phyloP scores from a whole-genome alignment of 2,329 filamentous ascomycete species.

The Penicillium brasilianum region DNA sequence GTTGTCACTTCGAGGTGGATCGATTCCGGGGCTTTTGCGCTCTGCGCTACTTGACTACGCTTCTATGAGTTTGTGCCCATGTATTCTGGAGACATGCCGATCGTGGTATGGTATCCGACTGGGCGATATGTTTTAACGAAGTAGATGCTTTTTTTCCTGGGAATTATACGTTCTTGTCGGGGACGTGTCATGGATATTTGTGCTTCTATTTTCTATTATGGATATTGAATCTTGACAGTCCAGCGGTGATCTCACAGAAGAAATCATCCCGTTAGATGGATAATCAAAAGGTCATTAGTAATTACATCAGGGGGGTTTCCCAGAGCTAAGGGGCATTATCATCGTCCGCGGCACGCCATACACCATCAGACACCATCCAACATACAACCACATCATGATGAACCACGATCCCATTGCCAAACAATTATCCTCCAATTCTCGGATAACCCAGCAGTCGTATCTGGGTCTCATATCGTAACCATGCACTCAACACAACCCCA shows the following conservation, averaged over 20 bases:
- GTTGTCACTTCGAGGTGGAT: neutral
- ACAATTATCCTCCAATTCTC: neutral
- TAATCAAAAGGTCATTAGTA: slow-evolving; percentile 29
- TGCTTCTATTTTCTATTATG: slow-evolving; percentile 25
- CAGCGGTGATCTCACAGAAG: neutral
- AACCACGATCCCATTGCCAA: neutral
- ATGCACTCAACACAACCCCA: neutral
- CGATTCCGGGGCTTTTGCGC: neutral
- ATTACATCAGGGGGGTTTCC: slow-evolving; percentile 22
- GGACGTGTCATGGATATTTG: slow-evolving; percentile 16
- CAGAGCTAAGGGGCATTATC: slow-evolving; percentile 12
- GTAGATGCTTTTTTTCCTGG: neutral
- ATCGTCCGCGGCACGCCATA: slow-evolving; percentile 9
- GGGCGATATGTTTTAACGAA: neutral
- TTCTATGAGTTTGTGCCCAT: neutral
- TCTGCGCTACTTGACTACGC: neutral
- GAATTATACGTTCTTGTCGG: neutral
- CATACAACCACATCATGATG: neutral
- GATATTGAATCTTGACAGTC: slow-evolving; percentile 17
- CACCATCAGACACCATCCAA: neutral
- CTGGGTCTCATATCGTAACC: slow-evolving; percentile 2
- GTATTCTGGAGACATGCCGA: slow-evolving; percentile 2
- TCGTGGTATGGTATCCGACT: neutral
- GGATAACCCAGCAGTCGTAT: neutral
- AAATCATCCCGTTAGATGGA: neutral